These are phyloP conservation scores for Golubevia sp. DNA, from an alignment of 1,284 basidiomycete species.

Conservation along the genomic window DNA sequence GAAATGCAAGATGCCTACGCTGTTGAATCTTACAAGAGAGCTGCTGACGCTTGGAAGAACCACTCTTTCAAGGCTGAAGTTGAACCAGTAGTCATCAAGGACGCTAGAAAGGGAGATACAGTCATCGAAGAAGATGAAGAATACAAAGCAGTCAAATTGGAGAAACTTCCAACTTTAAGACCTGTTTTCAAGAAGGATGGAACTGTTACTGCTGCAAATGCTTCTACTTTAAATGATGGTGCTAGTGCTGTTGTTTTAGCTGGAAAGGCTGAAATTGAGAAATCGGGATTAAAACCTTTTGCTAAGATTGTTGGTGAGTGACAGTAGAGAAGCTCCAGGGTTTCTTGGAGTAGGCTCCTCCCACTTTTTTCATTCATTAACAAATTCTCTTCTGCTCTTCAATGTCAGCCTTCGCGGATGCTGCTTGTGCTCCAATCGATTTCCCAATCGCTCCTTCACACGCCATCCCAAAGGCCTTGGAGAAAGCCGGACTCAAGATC, in stretches of 20 bases:
- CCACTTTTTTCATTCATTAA: neutral
- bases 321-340: neutral
- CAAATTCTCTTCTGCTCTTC: neutral
- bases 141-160: constrained; percentile 70
- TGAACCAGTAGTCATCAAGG: constrained; percentile 73
- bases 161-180: constrained; percentile 62
- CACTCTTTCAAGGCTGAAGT: constrained; percentile 87
- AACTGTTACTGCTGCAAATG: constrained; percentile 64
- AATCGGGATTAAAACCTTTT: constrained; percentile 61
- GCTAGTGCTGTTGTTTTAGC: constrained; percentile 63
- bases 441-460: constrained; percentile 94
- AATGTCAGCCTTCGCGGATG: constrained; percentile 84
- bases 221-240: constrained; percentile 64
- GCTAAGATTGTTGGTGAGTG: constrained; percentile 62
- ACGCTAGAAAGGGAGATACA: constrained; percentile 86
- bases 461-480: constrained; percentile 84
- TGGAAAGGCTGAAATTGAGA: constrained; percentile 47
- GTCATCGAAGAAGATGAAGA: constrained; percentile 93
- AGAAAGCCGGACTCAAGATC: constrained; percentile 80
- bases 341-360: neutral
- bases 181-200: constrained; percentile 64
- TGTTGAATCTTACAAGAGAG: constrained; percentile 90
- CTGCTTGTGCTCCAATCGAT: constrained; percentile 92
- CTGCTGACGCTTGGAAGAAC: constrained; percentile 84
- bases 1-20: constrained; percentile 70